Evolutionary conservation across 176 grass and related monocot species (phyloP), one percentile per base, ranked within the genome.

Genomic region (Pontederia paniculata): DNA sequence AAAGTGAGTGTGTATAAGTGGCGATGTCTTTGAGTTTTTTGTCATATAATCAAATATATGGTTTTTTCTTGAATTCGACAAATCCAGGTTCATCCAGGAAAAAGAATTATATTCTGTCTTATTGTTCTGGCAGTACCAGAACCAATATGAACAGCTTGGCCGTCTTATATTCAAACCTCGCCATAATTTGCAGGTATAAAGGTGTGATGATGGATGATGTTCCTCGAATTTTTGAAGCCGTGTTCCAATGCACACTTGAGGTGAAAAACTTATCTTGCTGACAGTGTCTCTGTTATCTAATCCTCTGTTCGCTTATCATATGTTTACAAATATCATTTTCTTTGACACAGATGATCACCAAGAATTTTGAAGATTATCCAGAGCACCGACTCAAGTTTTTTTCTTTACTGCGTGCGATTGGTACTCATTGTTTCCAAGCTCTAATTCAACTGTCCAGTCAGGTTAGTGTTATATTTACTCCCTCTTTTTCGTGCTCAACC

Each of bases 331-430:
- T 68, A 7, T 72, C 68, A 53, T 20, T 73, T n/a, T 82, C 10
- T 37, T 66, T 73, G 44, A 53, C 55, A 18, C 64, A 99, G 94
- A 99, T 99, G 94, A 99, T 99, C 45, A 99, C 94, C 23, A 91
- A 88, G 60, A 99, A 99, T 67, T 99, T 99, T 11, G 94, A 99
- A 62, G 94, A 99, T 70, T 99, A 99, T 61, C 94, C 94, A 18
- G 94, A 99, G 78, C 94, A 99, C 62, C 83, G 94, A 19, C 87
- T 99, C 18, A 99, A 93, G 68, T 99, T 99, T 65, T 98, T 99
- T 61, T 93, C 87, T 23, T 70, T 99, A 58, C 83, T 99, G 50
- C 80, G 94, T 50, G 87, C 94, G 14, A 99, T 99, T 45, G 94
- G 94, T 14, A 99, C 94, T 18, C 87, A 99, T 65, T 99, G 94